Base-by-base conservation (phyloP, 768 basidiomycete species). In the Rubroboletus satanas region DNA sequence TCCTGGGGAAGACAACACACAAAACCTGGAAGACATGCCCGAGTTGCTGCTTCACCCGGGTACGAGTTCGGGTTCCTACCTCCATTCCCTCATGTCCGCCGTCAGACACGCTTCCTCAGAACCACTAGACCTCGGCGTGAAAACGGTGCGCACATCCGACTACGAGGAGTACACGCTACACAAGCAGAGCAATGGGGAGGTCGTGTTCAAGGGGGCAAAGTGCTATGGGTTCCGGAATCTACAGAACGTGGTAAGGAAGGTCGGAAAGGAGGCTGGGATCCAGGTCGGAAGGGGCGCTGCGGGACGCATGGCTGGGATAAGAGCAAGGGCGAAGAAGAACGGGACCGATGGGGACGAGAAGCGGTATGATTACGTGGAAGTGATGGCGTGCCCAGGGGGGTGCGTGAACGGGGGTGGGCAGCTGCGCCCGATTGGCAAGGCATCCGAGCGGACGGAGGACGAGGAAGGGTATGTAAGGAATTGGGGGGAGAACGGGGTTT, bases 381-480 rank as follows among this genome's bases (percentile, higher is more conserved):
- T 99, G 58, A 98, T 99, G 97, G 97, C 97, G 33, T 99, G 97
- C 75, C 97, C 97, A 0, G 86, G 88, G 0, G 97, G 97, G 17
- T 98, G 97, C 70, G 92, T 97, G 39, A 98, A 98, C 68, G 97
- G 97, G 8, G 97, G 96, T 21, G 97, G 97, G 6, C 97, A 98
- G 75, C 70, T 70, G 39, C 57, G 64, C 33, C 60, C 57, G 23
- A 56, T 52, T 42, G 38, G 56, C 42, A 59, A 58, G 41, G 52
- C 50, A 7, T 51, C 62, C 28, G 68, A 67, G 41, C 65, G 66
- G 38, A 51, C 53, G n/a, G 62, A 53, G 46, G 80, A 93, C 64
- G 82, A 74, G 50, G 90, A 92, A 68, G 88, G 88, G 9, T 84
- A 83, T 62, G 60, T 70, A 54, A 74, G 88, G 58, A 77, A 86